These are phyloP conservation scores for Geotrichum restrictum DNA, from an alignment of 1,139 yeast species.

Conservation along the genomic window DNA sequence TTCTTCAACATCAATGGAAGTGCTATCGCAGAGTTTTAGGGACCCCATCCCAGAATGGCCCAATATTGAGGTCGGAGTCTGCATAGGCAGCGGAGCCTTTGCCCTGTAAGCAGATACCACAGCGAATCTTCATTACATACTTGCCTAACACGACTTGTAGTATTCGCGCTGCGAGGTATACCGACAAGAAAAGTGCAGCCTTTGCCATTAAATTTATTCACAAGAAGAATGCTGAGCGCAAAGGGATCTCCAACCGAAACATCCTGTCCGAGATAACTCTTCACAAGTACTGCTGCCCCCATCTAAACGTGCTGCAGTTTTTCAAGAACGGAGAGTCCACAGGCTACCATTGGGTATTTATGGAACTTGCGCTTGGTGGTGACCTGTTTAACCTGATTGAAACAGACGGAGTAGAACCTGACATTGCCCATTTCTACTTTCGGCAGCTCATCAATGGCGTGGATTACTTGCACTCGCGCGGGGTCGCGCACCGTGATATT, in stretches of 20 bases:
- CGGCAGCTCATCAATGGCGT: slow-evolving; percentile 57
- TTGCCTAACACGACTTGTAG: not conserved
- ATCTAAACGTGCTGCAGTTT: slow-evolving; percentile 54
- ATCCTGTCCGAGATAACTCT: slow-evolving; percentile 51
- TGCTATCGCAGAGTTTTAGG: slow-evolving; percentile 8
- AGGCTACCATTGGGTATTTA: slow-evolving; percentile 56
- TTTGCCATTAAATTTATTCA: slow-evolving; percentile 59
- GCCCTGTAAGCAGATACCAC: slow-evolving; percentile 2
- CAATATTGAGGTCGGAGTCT: slow-evolving; percentile 5
- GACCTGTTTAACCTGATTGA: slow-evolving; percentile 66
- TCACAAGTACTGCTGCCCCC: slow-evolving; percentile 54
- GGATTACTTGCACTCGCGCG: slow-evolving; percentile 57
- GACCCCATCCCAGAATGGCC: slow-evolving; percentile 10
- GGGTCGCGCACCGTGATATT: slow-evolving; percentile 83
- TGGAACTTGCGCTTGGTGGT: slow-evolving; percentile 67
- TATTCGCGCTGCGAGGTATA: slow-evolving; percentile 16
- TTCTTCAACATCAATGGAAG: slow-evolving; percentile 9
- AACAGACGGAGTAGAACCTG: slow-evolving; percentile 60
- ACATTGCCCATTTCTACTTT: slow-evolving; percentile 64
- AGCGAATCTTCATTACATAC: no score
- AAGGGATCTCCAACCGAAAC: slow-evolving; percentile 47
- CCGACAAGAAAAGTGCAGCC: slow-evolving; percentile 1
- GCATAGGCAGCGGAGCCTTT: slow-evolving; percentile 10
- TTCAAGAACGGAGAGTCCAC: slow-evolving; percentile 50
- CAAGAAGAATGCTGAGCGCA: slow-evolving; percentile 44